Evolutionary conservation across 768 basidiomycete species (phyloP).

Genomic region (Kockovaella imperatae): DNA sequence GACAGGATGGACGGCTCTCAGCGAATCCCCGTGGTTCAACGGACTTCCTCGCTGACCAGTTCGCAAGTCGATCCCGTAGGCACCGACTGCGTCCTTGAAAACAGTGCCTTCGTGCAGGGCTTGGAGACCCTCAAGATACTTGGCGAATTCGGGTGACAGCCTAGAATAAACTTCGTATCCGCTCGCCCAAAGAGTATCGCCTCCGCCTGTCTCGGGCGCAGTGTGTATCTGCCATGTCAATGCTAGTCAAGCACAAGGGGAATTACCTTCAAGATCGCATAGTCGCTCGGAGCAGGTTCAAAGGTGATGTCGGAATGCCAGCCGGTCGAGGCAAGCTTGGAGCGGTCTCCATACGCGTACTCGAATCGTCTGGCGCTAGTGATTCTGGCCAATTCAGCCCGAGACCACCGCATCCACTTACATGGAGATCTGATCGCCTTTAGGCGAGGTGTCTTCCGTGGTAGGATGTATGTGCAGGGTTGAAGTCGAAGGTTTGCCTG

Average conservation of each 20-base stretch:
- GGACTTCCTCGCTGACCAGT: conserved; percentile 50
- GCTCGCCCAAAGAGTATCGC: conserved; percentile 48
- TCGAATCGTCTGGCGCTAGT: not conserved
- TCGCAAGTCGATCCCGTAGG: conserved; percentile 6
- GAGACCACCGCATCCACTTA: not conserved
- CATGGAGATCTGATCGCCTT: conserved; percentile 1
- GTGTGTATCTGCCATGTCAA: not conserved
- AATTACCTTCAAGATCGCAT: conserved; percentile 46
- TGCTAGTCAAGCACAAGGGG: not conserved
- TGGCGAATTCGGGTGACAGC: conserved; percentile 52
- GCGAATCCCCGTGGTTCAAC: conserved; percentile 50
- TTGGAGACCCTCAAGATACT: conserved; percentile 56
- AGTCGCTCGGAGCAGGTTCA: conserved; percentile 57
- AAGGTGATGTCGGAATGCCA: conserved; percentile 58
- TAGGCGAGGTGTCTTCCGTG: not conserved
- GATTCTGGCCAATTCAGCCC: not conserved
- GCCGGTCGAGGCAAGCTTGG: not conserved
- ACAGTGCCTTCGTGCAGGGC: conserved; percentile 49
- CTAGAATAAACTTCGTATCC: conserved; percentile 59
- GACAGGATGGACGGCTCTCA: conserved; percentile 53
- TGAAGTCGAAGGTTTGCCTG: not conserved
- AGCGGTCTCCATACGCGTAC: not conserved
- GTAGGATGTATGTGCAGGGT: not conserved
- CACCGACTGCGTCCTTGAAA: conserved; percentile 43
- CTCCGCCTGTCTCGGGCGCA: conserved; percentile 42